Base-by-base conservation (phyloP, 1,284 basidiomycete genomes). In the Fomitopsis pinicola region DNA sequence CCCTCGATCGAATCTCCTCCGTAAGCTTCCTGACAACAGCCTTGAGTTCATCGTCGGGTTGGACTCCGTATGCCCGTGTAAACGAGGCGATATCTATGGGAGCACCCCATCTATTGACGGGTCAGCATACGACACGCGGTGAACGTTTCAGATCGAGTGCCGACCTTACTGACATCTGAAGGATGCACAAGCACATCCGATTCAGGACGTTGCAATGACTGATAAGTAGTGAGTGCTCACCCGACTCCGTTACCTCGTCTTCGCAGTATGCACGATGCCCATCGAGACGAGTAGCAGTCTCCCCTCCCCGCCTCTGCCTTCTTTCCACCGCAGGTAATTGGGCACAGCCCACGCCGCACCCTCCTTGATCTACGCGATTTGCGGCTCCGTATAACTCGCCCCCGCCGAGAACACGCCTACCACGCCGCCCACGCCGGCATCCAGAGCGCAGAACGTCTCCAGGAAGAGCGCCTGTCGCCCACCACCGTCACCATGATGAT, bases 371-470 rank as follows among this genome's bases (percentile, higher is more conserved):
- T 93, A 89, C 80, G 94, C 90, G 68, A 98, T 90, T 60, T 86
- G 83, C 2, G 95, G 94, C 71, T 95, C 92, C 0, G 95, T 97
- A 71, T 92, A 91, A 69, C 88, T 90, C 42, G 89, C 90, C 42
- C 95, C 96, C 74, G 98, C 96, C 0, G 96, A 96, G 72, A 98
- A 98, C 42, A 98, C 81, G 3, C 93, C 96, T 57, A 98, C 91
- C 26, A 86, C 90, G 63, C 91, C 87, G 19, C 88, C 91, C 63
- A 91, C 86, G n/a, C 88, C 91, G n/a, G 78, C 78, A 15, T 88
- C 83, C 46, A 98, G 82, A 0, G 91, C 91, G 68, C 93, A 89
- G 69, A 98, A 92, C 0, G 95, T 97, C 46, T 92, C 92, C 62
- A 84, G 83, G 77, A 97, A 97, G 17, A 98, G 80, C 22, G 86